phyloP scores from a whole-genome alignment of 2,329 filamentous ascomycete species.

The Graphium sp. region DNA sequence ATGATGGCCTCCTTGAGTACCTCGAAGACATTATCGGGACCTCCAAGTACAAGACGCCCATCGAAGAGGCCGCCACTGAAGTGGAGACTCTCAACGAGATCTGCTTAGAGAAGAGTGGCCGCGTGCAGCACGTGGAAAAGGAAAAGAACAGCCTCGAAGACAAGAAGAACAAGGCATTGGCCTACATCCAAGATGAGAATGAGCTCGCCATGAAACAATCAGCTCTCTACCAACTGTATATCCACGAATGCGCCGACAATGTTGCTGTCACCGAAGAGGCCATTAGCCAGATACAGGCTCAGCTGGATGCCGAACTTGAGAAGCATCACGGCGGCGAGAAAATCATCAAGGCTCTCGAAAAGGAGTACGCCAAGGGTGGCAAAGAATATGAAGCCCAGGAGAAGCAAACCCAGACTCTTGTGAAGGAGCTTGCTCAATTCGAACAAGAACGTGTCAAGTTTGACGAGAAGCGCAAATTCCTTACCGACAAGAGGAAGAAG shows the following conservation, averaged over 20 bases:
- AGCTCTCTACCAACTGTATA: slow-evolving; percentile 81
- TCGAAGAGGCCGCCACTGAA: slow-evolving; percentile 82
- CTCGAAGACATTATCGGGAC: slow-evolving; percentile 98
- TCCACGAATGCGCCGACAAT: slow-evolving; percentile 78
- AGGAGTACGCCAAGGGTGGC: slow-evolving; percentile 63
- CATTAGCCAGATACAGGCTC: slow-evolving; percentile 74
- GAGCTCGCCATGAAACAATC: slow-evolving; percentile 81
- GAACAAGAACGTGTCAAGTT: slow-evolving; percentile 97
- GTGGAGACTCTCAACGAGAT: slow-evolving; percentile 89
- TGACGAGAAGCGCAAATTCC: slow-evolving; percentile 93
- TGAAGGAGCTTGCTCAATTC: slow-evolving; percentile 80
- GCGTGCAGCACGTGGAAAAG: slow-evolving; percentile 95
- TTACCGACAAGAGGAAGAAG: slow-evolving; percentile 83
- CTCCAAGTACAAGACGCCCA: slow-evolving; percentile 93
- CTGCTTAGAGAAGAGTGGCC: slow-evolving; percentile 84
- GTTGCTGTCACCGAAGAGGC: slow-evolving; percentile 78
- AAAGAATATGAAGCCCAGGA: slow-evolving; percentile 74
- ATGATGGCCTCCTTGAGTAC: slow-evolving; percentile 90
- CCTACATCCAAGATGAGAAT: slow-evolving; percentile 83
- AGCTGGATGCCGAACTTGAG: slow-evolving; percentile 74
- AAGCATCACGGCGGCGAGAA: slow-evolving; percentile 84
- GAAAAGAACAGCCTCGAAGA: slow-evolving; percentile 86
- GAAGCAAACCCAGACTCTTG: slow-evolving; percentile 60
- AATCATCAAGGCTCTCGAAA: slow-evolving; percentile 77
- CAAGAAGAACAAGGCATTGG: slow-evolving; percentile 88